Conservation (phyloP, 176 grass and related monocot species). For the Musa schizocarpa region DNA sequence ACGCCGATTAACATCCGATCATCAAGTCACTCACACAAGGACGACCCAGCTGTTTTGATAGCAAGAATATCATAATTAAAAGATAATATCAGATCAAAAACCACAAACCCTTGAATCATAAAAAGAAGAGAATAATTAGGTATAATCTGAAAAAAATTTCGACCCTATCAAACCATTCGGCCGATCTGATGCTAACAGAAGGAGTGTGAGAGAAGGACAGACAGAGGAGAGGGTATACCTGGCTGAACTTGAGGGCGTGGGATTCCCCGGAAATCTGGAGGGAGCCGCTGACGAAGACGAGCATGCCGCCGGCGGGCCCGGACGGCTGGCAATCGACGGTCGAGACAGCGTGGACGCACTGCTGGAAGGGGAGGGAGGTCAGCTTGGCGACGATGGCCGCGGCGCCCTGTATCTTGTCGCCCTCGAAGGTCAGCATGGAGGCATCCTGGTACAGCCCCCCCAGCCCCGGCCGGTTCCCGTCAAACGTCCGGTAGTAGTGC, state of each 20-base stretch:
- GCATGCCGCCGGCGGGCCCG: not conserved
- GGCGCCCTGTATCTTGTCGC: not conserved
- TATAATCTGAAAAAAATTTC: no score
- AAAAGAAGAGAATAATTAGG: no score
- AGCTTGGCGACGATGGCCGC: conserved; percentile 1
- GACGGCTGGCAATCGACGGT: conserved; percentile 3
- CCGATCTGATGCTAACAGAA: no score
- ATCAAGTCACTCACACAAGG: no score
- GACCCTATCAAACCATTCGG: no score
- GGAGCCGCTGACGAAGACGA: conserved; percentile 1
- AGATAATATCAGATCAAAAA: no score
- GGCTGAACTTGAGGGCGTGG: not conserved
- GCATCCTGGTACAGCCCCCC: not conserved
- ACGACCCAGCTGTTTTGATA: no score
- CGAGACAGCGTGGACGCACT: not conserved
- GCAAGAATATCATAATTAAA: no score
- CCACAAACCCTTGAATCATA: no score
- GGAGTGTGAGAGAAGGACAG: no score
- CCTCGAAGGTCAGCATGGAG: conserved; percentile 1
- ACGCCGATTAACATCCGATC: no score
- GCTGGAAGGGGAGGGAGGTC: not conserved
- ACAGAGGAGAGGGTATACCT: not conserved
- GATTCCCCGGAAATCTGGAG: not conserved
- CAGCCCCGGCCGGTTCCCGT: not conserved
- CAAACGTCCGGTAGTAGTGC: conserved; percentile 3